Evolutionary conservation across 192 early-diverging fungal species (phyloP), one percentile per base, ranked within the genome.

Genomic region (Coemansia sp.): DNA sequence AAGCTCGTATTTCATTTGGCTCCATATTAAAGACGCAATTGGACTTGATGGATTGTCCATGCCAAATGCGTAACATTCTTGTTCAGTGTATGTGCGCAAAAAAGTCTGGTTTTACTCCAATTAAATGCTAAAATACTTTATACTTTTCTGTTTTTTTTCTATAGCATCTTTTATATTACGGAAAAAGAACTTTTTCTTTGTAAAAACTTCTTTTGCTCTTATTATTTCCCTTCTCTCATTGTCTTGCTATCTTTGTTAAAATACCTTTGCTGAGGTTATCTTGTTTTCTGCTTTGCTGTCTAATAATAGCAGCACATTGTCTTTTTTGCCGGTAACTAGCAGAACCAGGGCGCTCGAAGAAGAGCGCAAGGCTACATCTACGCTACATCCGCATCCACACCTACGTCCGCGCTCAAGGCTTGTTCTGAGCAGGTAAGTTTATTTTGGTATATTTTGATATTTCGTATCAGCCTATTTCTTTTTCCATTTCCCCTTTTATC

Each of bases 101-200:
- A 50, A 23, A 26, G 52, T 54, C 52, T 54, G 52, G 52, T 54
- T 54, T 54, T 54, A 54, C 52, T 54, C 52, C 52, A 54, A 54
- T 54, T 54, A 54, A 54, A 54, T 54, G 52, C 52, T 54, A 54
- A 54, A 54, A 26, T 26, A 54, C 52, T 23, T 54, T 15, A 54
- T 26, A 15, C 39, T 56, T 69, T 56, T 56, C 43, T 61, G 18
- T 11, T 61, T 61, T 45, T 44, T 67, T 41, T 67, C 37, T 67
- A 37, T 67, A 48, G 56, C 32, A 21, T 66, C 12, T 56, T 56
- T 43, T 59, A 21, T 57, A 54, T 54, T 15, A 23, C 52, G 15
- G 18, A 61, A 63, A 49, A 63, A 26, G 21, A 8, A 4, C 52
- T 54, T 32, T 54, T 26, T 15, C 21, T 19, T 32, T 26, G 26